phyloP scores from a whole-genome alignment of 768 basidiomycete species.

The Leccinum aurantiacum region DNA sequence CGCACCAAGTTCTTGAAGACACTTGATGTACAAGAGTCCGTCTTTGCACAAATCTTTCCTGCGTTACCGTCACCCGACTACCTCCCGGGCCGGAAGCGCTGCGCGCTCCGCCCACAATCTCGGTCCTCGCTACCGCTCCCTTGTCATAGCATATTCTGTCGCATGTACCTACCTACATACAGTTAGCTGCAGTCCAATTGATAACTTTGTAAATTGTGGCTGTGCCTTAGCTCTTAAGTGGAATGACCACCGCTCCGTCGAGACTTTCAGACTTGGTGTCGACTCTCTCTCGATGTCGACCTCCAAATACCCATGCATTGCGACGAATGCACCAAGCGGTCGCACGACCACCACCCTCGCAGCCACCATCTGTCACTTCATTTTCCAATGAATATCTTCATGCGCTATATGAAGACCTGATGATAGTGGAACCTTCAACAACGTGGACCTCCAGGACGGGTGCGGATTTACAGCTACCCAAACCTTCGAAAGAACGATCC shows the following conservation, averaged over 20 bases:
- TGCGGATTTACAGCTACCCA: slow-evolving; percentile 7
- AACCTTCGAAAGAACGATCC: not conserved
- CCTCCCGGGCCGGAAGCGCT: too few relatives aligned
- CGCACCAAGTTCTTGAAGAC: too few relatives aligned
- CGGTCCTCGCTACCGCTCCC: too few relatives aligned
- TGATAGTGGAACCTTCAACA: slow-evolving; percentile 28
- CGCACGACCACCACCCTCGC: not conserved
- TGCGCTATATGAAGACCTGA: slow-evolving; percentile 42
- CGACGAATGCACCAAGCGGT: slow-evolving; percentile 26
- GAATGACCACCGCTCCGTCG: slow-evolving; percentile 7
- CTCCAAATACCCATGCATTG: not conserved
- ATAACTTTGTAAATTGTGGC: not conserved
- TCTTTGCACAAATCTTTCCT: too few relatives aligned
- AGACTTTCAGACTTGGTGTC: slow-evolving; percentile 9
- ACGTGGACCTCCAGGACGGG: not conserved
- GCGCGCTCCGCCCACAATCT: too few relatives aligned
- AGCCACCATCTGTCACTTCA: not conserved
- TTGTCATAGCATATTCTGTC: too few relatives aligned
- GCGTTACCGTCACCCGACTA: too few relatives aligned
- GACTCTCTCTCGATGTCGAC: slow-evolving; percentile 9
- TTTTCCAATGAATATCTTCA: slow-evolving; percentile 24
- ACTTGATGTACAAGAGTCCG: too few relatives aligned
- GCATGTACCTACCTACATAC: too few relatives aligned
- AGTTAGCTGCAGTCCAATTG: too few relatives aligned
- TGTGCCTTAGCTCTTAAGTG: not conserved